Conservation (phyloP, 2,329 filamentous ascomycete genomes). For the Exophiala lecanii-corni region DNA sequence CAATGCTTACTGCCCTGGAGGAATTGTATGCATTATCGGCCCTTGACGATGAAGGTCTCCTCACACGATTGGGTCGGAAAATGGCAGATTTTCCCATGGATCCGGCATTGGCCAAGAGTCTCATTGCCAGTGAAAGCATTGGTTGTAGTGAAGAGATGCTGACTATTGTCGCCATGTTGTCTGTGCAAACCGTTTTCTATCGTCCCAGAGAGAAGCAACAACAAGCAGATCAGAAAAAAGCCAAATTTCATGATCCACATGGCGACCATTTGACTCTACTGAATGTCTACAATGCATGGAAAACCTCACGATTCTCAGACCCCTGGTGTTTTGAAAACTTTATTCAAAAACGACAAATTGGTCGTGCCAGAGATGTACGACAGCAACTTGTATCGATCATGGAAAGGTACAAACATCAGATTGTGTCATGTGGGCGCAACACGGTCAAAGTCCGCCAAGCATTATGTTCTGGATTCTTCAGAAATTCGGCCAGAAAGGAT, state of each 20-base stretch:
- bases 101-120: conserved; percentile 79
- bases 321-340: conserved; percentile 98
- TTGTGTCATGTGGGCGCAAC: conserved; percentile 80
- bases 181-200: conserved; percentile 82
- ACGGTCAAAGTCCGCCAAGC: conserved; percentile 84
- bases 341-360: conserved; percentile 86
- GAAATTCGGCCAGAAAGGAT: conserved; percentile 90
- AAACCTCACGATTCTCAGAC: conserved; percentile 71
- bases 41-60: conserved; percentile 87
- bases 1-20: conserved; percentile 93
- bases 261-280: conserved; percentile 92
- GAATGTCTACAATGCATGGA: conserved; percentile 98
- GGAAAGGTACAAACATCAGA: conserved; percentile 77
- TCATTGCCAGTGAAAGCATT: conserved; percentile 82
- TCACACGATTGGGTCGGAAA: conserved; percentile 86
- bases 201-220: conserved; percentile 95
- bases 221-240: conserved; percentile 94
- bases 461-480: conserved; percentile 90
- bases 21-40: conserved; percentile 90
- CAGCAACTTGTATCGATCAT: conserved; percentile 92
- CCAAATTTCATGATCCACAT: conserved; percentile 92
- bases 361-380: conserved; percentile 83
- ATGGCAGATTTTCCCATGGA: conserved; percentile 99
- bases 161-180: conserved; percentile 91
- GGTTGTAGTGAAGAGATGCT: conserved; percentile 91